Conservation (phyloP, 2,329 filamentous ascomycete species). For the Cordyceps fumosorosea region DNA sequence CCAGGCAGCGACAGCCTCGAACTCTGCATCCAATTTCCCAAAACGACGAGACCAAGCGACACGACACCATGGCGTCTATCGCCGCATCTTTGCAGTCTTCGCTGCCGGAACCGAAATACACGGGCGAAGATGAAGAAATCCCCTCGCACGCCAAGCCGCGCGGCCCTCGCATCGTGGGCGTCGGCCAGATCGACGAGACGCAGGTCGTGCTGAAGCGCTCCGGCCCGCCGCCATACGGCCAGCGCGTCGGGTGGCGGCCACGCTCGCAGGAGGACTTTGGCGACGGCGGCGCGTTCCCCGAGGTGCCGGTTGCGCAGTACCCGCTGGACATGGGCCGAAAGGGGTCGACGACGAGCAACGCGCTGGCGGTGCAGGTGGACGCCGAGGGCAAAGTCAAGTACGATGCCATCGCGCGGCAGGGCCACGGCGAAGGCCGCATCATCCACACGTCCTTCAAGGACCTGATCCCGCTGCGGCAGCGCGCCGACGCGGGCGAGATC, state of each 20-base stretch:
- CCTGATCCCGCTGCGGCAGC: slow-evolving; percentile 85
- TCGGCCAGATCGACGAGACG: slow-evolving; percentile 73
- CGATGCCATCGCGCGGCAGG: slow-evolving; percentile 86
- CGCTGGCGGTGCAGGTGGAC: slow-evolving; percentile 87
- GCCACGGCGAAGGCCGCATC: slow-evolving; percentile 75
- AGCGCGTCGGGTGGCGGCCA: slow-evolving; percentile 85
- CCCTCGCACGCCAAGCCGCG: slow-evolving; percentile 64
- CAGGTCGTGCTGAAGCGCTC: slow-evolving; percentile 78
- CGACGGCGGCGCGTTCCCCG: slow-evolving; percentile 92
- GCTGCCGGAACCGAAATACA: slow-evolving; percentile 85
- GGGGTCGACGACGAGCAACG: slow-evolving; percentile 66
- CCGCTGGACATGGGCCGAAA: slow-evolving; percentile 93
- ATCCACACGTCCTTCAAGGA: slow-evolving; percentile 97
- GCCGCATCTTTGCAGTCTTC: slow-evolving; percentile 68
- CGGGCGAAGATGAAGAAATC: slow-evolving; percentile 79
- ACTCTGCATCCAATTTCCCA: slow-evolving; percentile 6
- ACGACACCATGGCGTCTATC: slow-evolving; percentile 53
- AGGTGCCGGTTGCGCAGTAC: slow-evolving; percentile 90
- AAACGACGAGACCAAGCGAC: slow-evolving; percentile 17
- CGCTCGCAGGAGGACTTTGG: slow-evolving; percentile 85
- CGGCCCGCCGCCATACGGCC: slow-evolving; percentile 82
- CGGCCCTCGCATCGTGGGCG: slow-evolving; percentile 75
- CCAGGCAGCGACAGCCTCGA: slow-evolving; percentile 16
- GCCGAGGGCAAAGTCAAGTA: slow-evolving; percentile 91
- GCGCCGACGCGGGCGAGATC: slow-evolving; percentile 87